These are phyloP conservation scores for Lentinula lateritia DNA, from an alignment of 768 basidiomycete genomes.

Conservation along the genomic window DNA sequence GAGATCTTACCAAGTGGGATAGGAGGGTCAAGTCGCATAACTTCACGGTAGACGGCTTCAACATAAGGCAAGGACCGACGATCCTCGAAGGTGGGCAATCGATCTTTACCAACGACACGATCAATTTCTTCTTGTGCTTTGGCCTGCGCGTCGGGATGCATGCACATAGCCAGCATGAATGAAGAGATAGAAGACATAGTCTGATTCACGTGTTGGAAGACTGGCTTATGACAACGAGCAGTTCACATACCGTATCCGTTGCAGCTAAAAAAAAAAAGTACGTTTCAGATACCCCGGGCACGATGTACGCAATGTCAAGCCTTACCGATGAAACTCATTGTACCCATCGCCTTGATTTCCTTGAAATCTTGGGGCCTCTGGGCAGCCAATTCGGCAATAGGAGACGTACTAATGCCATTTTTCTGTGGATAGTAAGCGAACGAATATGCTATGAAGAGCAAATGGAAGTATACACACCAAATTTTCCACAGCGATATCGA, in stretches of 20 bases:
- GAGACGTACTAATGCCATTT: not conserved
- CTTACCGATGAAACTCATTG: not conserved
- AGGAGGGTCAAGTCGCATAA: slow-evolving; percentile 12
- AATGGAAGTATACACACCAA: not conserved
- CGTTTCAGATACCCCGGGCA: not conserved
- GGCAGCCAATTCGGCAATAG: not conserved
- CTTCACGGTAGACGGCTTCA: slow-evolving; percentile 12
- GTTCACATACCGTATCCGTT: not conserved
- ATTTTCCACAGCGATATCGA: not conserved
- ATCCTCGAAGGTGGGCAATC: slow-evolving; percentile 24
- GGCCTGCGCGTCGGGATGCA: slow-evolving; percentile 18
- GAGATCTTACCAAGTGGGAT: not conserved
- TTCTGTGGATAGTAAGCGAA: not conserved
- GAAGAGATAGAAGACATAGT: slow-evolving; percentile 16
- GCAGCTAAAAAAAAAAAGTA: not conserved
- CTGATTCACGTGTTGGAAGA: slow-evolving; percentile 6
- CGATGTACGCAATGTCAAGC: not conserved
- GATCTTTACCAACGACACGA: slow-evolving; percentile 18
- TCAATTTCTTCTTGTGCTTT: slow-evolving; percentile 25
- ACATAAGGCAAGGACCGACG: slow-evolving; percentile 8
- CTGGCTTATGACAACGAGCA: not conserved
- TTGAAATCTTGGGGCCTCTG: slow-evolving; percentile 11
- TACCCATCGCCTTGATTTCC: slow-evolving; percentile 11
- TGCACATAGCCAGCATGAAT: slow-evolving; percentile 21
- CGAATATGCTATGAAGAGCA: not conserved